Evolutionary conservation across 202 grass and related monocot genomes (phyloP), one percentile per base, ranked within the genome.

Genomic region (Zoysia matrella): DNA sequence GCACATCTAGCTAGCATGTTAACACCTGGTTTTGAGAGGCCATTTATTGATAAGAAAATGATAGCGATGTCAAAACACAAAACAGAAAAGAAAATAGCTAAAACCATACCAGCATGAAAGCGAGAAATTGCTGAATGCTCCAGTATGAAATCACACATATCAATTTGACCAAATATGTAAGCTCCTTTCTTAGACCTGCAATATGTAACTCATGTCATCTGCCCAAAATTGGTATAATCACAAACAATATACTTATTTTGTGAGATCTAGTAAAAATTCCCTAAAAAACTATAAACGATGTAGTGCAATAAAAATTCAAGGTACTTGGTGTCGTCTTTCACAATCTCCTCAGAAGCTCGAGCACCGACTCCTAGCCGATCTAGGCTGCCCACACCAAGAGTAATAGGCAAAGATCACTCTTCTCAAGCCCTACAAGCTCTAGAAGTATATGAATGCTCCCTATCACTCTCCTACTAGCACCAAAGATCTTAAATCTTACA

Each of bases 161-260:
- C 96, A 66, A 93, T 81, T 43, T 91, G 85, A 70, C 96, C 96
- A 84, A 98, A 98, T 91, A 98, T 95, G 77, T 95, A 98, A 63
- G 92, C 90, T 50, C 96, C 96, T 89, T 98, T 95, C 70, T 90
- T 77, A 60, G 89, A 93, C 85, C 96, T 98, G 85, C 57, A 81
- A 55, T 42, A 63, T 64, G 43, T 15, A 71, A 88, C 2, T 9
- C 61, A 11, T 64, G 60, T 60, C 42, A 80, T 65, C 55, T 60
- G 30, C 71, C 18, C 6, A 13, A 53, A 51, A 72, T 65, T 8
- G 14, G 42, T 48, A 57, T 58, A 60, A 53, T 46, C 53, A 22
- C 18, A 60, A 7, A n/a, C 4, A 16, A 54, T 55, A 66, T 52
- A 58, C 75, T 40, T 58, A 85, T 60, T 42, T 58, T 79, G 39